Evolutionary conservation across 1,139 yeast species (phyloP).

Genomic region (Debaryomyces coudertii): DNA sequence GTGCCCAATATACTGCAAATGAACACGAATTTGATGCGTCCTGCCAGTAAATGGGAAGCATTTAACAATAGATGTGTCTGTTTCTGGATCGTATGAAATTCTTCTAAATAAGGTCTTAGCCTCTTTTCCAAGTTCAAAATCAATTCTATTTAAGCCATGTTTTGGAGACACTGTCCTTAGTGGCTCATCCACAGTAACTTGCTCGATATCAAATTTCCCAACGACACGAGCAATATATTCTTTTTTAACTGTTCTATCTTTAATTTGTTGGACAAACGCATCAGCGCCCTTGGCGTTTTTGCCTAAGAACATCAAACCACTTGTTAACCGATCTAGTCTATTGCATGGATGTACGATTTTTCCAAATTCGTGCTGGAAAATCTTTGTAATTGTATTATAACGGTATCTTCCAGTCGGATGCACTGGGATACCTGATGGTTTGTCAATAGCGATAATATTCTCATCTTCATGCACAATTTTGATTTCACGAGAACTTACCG

Average conservation of each 20-base stretch:
- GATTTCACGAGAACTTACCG: conserved; percentile 74
- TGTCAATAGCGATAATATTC: conserved; percentile 80
- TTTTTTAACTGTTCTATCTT: conserved; percentile 75
- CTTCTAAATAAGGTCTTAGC: conserved; percentile 58
- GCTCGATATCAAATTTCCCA: conserved; percentile 72
- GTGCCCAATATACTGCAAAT: conserved; percentile 79
- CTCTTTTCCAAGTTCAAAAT: conserved; percentile 65
- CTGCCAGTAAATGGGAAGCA: conserved; percentile 90
- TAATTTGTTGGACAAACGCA: conserved; percentile 69
- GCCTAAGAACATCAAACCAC: conserved; percentile 93
- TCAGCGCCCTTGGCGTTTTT: conserved; percentile 83
- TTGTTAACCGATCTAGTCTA: conserved; percentile 85
- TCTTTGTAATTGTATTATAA: conserved; percentile 84
- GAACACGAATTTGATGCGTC: conserved; percentile 94
- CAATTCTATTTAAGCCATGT: conserved; percentile 74
- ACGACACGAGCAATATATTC: conserved; percentile 86
- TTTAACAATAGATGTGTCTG: conserved; percentile 68
- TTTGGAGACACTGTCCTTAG: conserved; percentile 75
- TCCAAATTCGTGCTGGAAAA: conserved; percentile 68
- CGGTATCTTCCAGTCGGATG: conserved; percentile 96
- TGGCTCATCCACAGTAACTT: conserved; percentile 66
- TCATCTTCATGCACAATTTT: conserved; percentile 80
- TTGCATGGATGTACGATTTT: conserved; percentile 83
- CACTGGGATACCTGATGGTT: conserved; percentile 94
- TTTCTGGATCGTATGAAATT: conserved; percentile 59